phyloP scores from a whole-genome alignment of 1,139 yeast genomes.

The Diutina neorugosa region DNA sequence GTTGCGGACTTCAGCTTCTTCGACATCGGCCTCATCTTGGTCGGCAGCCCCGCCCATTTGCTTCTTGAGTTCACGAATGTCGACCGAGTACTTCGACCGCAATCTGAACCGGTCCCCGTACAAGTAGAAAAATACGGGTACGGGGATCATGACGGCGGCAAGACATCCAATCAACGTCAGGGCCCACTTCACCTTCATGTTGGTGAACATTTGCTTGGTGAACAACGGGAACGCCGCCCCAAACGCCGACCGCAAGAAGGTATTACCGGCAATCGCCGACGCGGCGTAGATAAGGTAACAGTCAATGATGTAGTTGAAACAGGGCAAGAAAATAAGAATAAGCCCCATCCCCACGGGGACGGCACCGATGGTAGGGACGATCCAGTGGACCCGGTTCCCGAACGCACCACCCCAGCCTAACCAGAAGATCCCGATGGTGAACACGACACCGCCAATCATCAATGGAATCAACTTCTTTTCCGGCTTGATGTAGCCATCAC shows the following conservation, averaged over 20 bases:
- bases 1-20: not conserved
- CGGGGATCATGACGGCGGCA: slow-evolving; percentile 50
- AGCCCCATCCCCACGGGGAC: slow-evolving; percentile 64
- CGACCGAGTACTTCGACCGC: slow-evolving; percentile 48
- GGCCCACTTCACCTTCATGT: slow-evolving; percentile 76
- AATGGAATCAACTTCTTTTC: slow-evolving; percentile 71
- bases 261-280: slow-evolving; percentile 81
- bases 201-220: slow-evolving; percentile 57
- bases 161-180: slow-evolving; percentile 65
- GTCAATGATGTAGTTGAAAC: slow-evolving; percentile 72
- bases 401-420: slow-evolving; percentile 78
- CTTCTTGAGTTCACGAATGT: slow-evolving; percentile 2
- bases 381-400: slow-evolving; percentile 61
- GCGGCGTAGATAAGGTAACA: slow-evolving; percentile 73
- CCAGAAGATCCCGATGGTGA: slow-evolving; percentile 76
- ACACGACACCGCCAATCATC: slow-evolving; percentile 55
- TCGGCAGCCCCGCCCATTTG: not conserved
- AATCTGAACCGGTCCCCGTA: slow-evolving; percentile 54
- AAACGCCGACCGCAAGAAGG: slow-evolving; percentile 55
- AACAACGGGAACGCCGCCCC: slow-evolving; percentile 39
- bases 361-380: slow-evolving; percentile 73
- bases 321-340: slow-evolving; percentile 63
- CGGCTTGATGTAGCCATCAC: slow-evolving; percentile 21
- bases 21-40: not conserved
- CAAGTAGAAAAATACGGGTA: slow-evolving; percentile 52